Evolutionary conservation across 371 early-diverging fungal genomes (phyloP).

Genomic region (Dinochytrium kinnereticum): DNA sequence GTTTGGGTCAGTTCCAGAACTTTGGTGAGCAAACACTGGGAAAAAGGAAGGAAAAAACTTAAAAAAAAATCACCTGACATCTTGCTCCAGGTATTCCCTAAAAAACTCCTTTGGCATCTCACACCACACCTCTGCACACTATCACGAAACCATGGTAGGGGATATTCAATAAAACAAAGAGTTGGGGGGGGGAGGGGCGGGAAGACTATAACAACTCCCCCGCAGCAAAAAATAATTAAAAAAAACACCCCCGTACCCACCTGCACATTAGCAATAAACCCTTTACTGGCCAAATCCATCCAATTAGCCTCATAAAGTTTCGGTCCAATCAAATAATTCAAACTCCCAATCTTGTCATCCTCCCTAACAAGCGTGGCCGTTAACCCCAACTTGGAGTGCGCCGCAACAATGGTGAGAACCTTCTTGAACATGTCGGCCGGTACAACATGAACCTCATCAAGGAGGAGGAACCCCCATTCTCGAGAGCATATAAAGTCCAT

Average conservation of each 20-base stretch:
- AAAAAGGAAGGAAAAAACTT: slow-evolving; percentile 26
- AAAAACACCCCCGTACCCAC: slow-evolving; percentile 11
- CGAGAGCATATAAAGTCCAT: slow-evolving; percentile 91
- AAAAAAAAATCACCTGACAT: slow-evolving; percentile 34
- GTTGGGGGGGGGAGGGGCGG: too few species aligned
- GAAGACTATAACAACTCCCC: too few species aligned
- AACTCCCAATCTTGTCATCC: slow-evolving; percentile 99
- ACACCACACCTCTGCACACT: slow-evolving; percentile 99
- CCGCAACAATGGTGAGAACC: slow-evolving; percentile 93
- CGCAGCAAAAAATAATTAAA: neutral
- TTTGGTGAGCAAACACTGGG: neutral
- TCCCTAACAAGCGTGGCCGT: slow-evolving; percentile 99
- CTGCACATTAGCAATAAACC: slow-evolving; percentile 99
- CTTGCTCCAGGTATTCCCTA: slow-evolving; percentile 82
- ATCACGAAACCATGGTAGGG: slow-evolving; percentile 5
- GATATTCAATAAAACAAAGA: neutral
- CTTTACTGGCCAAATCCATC: slow-evolving; percentile 97
- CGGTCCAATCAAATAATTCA: slow-evolving; percentile 99
- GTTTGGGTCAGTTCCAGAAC: too few species aligned
- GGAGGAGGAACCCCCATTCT: slow-evolving; percentile 98
- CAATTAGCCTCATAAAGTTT: slow-evolving; percentile 99
- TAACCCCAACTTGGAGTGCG: slow-evolving; percentile 98
- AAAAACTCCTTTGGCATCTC: slow-evolving; percentile 99
- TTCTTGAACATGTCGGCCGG: slow-evolving; percentile 97
- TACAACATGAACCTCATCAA: slow-evolving; percentile 99